A percentile compares a stretch with the other conserved stretches of the same genome.
Conservation (phyloP, 2,329 filamentous ascomycete species). For the Aspergillus quadrilineatus region DNA sequence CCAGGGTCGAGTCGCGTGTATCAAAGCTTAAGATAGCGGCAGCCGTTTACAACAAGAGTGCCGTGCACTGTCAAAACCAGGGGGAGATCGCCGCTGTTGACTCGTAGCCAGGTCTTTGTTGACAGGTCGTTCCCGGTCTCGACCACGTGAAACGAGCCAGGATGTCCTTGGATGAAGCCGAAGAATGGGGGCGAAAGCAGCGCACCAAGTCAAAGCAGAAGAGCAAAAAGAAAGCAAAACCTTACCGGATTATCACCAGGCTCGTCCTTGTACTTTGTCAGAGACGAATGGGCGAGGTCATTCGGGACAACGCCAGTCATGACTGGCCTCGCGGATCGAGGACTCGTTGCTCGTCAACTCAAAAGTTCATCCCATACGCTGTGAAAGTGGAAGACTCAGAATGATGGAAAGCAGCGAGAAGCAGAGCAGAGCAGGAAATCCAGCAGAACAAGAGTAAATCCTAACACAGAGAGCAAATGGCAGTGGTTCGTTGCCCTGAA, state of each 20-base stretch:
- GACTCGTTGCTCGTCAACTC: slow-evolving; percentile 5
- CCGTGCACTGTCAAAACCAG: background rate
- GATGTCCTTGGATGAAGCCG: slow-evolving; percentile 16
- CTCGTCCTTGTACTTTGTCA: slow-evolving; percentile 50
- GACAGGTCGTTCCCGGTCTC: slow-evolving; percentile 11
- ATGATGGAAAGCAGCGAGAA: slow-evolving; percentile 21
- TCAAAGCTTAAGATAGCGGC: background rate
- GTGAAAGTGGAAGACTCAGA: slow-evolving; percentile 1
- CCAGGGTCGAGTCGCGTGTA: background rate
- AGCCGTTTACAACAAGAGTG: background rate
- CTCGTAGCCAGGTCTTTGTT: background rate
- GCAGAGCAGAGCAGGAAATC: slow-evolving; percentile 17
- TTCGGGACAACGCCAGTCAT: slow-evolving; percentile 47
- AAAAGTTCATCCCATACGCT: slow-evolving; percentile 7
- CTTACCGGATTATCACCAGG: slow-evolving; percentile 49
- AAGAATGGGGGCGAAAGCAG: background rate
- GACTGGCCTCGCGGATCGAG: slow-evolving; percentile 30
- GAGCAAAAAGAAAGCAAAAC: slow-evolving; percentile 18
- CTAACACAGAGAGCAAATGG: slow-evolving; percentile 22
- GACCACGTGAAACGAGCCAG: slow-evolving; percentile 16
- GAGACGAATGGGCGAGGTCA: slow-evolving; percentile 39
- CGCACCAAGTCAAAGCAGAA: background rate
- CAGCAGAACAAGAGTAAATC: slow-evolving; percentile 26
- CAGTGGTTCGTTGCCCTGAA: slow-evolving; percentile 29
- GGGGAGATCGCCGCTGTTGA: background rate